These are phyloP conservation scores for Geopyxis carbonaria DNA, from an alignment of 495 filamentous ascomycete species.

Conservation along the genomic window DNA sequence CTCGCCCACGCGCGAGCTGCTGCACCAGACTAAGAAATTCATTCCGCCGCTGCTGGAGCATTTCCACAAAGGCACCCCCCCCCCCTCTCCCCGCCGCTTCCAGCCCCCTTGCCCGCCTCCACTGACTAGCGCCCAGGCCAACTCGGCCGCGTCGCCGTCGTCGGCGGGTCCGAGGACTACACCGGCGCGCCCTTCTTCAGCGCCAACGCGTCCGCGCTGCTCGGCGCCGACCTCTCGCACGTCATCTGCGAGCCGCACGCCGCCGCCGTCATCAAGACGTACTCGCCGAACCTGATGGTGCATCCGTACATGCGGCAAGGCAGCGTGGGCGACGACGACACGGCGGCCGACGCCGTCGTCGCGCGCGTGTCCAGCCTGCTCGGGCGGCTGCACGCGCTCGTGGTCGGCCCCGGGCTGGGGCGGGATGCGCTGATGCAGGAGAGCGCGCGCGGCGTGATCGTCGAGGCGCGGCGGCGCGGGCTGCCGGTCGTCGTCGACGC, in stretches of 20 bases:
- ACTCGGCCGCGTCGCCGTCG: slow-evolving; percentile 79
- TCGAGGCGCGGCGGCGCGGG: slow-evolving; percentile 51
- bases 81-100: background rate
- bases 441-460: slow-evolving; percentile 62
- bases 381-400: slow-evolving; percentile 71
- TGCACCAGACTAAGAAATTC: slow-evolving; percentile 72
- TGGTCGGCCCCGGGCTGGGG: slow-evolving; percentile 84
- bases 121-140: slow-evolving; percentile 43
- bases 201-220: slow-evolving; percentile 78
- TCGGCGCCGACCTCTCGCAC: slow-evolving; percentile 85
- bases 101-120: background rate
- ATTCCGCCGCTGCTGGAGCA: slow-evolving; percentile 87
- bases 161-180: slow-evolving; percentile 91
- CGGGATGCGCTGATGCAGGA: slow-evolving; percentile 80
- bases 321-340: slow-evolving; percentile 4
- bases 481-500: slow-evolving; percentile 85
- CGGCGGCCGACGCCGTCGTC: slow-evolving; percentile 25
- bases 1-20: slow-evolving; percentile 41
- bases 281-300: slow-evolving; percentile 97
- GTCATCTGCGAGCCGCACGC: slow-evolving; percentile 89
- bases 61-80: slow-evolving; percentile 70
- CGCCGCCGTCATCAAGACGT: slow-evolving; percentile 81
- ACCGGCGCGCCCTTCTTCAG: slow-evolving; percentile 97
- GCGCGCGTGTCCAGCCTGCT: slow-evolving; percentile 64
- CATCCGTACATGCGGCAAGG: slow-evolving; percentile 84